These are phyloP conservation scores for Acanthamoeba royreba DNA, from an alignment of 208 protist species.

Conservation along the genomic window DNA sequence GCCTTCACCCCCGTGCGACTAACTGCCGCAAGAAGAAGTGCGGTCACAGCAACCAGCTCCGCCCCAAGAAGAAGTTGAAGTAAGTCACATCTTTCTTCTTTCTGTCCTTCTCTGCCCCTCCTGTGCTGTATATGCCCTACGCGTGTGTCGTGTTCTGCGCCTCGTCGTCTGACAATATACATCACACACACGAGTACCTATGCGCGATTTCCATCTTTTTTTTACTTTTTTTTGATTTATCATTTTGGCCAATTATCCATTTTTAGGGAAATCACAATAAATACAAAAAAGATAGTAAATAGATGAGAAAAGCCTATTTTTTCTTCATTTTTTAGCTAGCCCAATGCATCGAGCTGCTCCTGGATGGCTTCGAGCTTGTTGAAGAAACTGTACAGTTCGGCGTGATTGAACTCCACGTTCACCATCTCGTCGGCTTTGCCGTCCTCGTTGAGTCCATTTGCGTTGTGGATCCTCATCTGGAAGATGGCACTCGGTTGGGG, in stretches of 20 bases:
- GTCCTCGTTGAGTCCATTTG: background rate
- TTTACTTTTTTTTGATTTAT: too few relatives aligned
- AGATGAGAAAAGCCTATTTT: background rate
- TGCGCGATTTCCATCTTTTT: too few relatives aligned
- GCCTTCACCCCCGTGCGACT: slow-evolving; percentile 94
- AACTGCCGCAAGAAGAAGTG: slow-evolving; percentile 99
- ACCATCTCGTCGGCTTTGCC: background rate
- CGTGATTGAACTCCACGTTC: slow-evolving; percentile 57
- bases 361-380: slow-evolving; percentile 57
- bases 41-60: slow-evolving; percentile 97
- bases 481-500: background rate
- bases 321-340: too few relatives aligned
- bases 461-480: background rate
- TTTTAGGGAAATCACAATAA: too few relatives aligned
- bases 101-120: background rate
- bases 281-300: background rate
- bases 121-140: background rate
- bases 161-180: too few relatives aligned
- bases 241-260: too few relatives aligned
- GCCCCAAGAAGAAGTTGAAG: slow-evolving; percentile 99
- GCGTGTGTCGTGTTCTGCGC: too few relatives aligned
- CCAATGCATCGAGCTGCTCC: slow-evolving; percentile 56
- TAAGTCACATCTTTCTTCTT: slow-evolving; percentile 84
- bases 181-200: too few relatives aligned
- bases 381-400: slow-evolving; percentile 53